Percentiles rank a stretch among this genome's conserved stretches.
Conservation (phyloP, 163 green algal genomes). For the Prototheca wickerhamii region DNA sequence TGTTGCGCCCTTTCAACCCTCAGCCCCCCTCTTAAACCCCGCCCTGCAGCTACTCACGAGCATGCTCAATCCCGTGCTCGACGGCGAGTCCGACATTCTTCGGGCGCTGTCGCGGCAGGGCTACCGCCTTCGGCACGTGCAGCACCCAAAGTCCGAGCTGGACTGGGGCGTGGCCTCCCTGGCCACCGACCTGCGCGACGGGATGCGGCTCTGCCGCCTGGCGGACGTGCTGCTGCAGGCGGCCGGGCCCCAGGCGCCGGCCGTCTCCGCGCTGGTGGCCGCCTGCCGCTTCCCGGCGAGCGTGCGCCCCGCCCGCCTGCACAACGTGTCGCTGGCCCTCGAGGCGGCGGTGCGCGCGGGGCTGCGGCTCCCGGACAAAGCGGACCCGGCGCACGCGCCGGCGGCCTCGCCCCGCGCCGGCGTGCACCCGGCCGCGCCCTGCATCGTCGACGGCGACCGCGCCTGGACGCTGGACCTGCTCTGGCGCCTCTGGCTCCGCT, state of each 20-base stretch:
- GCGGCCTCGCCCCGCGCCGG: background rate
- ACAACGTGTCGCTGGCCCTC: constrained; percentile 55
- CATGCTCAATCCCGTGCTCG: constrained; percentile 44
- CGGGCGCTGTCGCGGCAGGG: constrained; percentile 54
- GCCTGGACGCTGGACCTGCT: constrained; percentile 51
- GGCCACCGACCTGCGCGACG: constrained; percentile 67
- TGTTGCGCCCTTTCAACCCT: too few species aligned
- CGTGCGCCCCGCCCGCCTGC: constrained; percentile 32
- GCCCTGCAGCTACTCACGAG: constrained; percentile 33
- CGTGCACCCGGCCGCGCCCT: background rate
- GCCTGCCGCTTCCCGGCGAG: constrained; percentile 36
- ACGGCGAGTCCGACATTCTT: constrained; percentile 57
- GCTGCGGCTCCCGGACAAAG: constrained; percentile 4
- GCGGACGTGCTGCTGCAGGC: constrained; percentile 51
- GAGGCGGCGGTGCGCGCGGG: constrained; percentile 8
- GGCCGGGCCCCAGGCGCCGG: background rate
- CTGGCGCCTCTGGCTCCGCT: constrained; percentile 42
- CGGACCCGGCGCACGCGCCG: background rate
- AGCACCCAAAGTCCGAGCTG: constrained; percentile 56
- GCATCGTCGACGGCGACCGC: constrained; percentile 51
- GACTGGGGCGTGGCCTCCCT: constrained; percentile 57
- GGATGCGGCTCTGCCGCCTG: constrained; percentile 68
- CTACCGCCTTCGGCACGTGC: constrained; percentile 53
- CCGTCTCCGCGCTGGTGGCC: constrained; percentile 13
- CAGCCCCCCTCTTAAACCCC: too few species aligned